A percentile compares a stretch with the other conserved stretches of the same genome.
phyloP scores from a whole-genome alignment of 768 basidiomycete species.

The Agaricus blazei region DNA sequence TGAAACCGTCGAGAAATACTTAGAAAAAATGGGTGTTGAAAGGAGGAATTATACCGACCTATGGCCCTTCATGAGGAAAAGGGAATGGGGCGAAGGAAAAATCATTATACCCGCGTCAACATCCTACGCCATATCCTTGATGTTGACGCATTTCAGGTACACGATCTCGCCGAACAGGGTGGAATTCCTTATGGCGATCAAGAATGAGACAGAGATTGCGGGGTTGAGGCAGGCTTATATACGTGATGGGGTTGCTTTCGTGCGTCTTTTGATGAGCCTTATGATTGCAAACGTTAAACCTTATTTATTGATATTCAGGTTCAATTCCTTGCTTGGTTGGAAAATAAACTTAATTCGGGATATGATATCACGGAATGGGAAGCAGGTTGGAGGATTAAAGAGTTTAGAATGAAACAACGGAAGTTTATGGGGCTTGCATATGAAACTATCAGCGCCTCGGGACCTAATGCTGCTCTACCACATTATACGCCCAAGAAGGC shows the following conservation, averaged over 20 bases:
- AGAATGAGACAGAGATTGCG: conserved; percentile 82
- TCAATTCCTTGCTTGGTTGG: conserved; percentile 89
- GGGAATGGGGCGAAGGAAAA: conserved; percentile 80
- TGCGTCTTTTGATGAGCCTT: conserved; percentile 30
- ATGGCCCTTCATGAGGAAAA: conserved; percentile 70
- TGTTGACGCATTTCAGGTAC: conserved; percentile 80
- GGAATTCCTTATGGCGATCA: conserved; percentile 78
- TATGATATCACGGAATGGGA: conserved; percentile 91
- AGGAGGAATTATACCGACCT: conserved; percentile 68
- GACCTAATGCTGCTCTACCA: conserved; percentile 89
- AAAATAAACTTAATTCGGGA: conserved; percentile 68
- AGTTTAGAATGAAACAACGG: conserved; percentile 66
- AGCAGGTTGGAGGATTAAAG: conserved; percentile 78
- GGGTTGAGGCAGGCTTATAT: conserved; percentile 83
- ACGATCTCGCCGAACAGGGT: conserved; percentile 67
- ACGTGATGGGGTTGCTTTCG: conserved; percentile 84
- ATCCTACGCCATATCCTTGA: conserved; percentile 78
- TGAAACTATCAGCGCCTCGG: conserved; percentile 85
- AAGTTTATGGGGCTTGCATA: conserved; percentile 84
- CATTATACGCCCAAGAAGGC: conserved; percentile 82
- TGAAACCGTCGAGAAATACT: conserved; percentile 51
- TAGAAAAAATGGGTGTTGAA: conserved; percentile 51
- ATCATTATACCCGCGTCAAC: conserved; percentile 65
- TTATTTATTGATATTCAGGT: conserved; percentile 31
- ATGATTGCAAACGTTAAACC: not conserved